A percentile compares a stretch with the other conserved stretches of the same genome.
These are phyloP conservation scores for Asclepias syriaca DNA, from an alignment of 257 asterid species.

Conservation along the genomic window DNA sequence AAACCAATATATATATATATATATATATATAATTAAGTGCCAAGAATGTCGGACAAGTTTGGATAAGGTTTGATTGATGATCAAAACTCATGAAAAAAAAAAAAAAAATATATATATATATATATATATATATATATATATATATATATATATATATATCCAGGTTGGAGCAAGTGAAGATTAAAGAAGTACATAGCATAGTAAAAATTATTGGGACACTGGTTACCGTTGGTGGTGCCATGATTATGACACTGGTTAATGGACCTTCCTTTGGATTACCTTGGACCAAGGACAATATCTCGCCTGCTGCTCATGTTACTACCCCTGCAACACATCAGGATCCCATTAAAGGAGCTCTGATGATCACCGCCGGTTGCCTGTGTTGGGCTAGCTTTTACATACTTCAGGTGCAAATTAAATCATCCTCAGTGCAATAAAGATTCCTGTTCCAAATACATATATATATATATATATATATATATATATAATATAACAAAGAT, in stretches of 20 bases:
- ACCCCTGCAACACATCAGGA: constrained; percentile 18
- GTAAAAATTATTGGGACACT: constrained; percentile 60
- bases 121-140: no score
- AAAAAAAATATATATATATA: no score
- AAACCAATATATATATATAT: not conserved
- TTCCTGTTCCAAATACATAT: not conserved
- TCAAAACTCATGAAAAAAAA: no score
- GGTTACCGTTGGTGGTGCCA: constrained; percentile 67
- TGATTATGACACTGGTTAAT: constrained; percentile 52
- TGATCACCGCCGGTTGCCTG: constrained; percentile 42
- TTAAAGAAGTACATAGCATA: constrained; percentile 40
- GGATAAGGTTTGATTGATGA: not conserved
- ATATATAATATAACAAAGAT: not conserved
- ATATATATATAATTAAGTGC: not conserved
- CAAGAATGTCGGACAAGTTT: not conserved
- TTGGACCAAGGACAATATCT: constrained; percentile 37
- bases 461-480: not conserved
- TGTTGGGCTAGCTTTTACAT: constrained; percentile 43
- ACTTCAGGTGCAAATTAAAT: constrained; percentile 40
- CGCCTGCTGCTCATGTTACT: not conserved
- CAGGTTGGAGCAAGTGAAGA: constrained; percentile 56
- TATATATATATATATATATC: no score
- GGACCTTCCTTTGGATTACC: constrained; percentile 51
- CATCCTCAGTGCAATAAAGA: not conserved
- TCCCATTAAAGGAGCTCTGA: constrained; percentile 47